A percentile compares a stretch with the other conserved stretches of the same genome.
Evolutionary conservation across 331 rosid species (phyloP).

Genomic region (Acacia concinna): DNA sequence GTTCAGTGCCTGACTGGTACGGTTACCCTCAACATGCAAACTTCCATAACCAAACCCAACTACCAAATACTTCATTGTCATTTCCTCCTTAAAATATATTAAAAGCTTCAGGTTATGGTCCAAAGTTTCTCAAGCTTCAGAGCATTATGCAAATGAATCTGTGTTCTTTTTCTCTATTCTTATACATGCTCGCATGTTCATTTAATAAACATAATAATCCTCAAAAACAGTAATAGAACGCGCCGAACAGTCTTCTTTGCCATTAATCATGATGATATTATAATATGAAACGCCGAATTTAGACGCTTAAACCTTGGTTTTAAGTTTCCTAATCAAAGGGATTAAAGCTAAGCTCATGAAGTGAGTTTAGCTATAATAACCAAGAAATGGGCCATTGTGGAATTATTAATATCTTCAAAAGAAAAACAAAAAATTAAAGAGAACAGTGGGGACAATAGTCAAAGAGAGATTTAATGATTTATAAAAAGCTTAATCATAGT

Average conservation of each 20-base stretch:
- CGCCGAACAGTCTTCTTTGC: slow-evolving; percentile 30
- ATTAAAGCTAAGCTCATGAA: slow-evolving; percentile 39
- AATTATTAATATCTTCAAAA: slow-evolving; percentile 18
- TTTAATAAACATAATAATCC: slow-evolving; percentile 25
- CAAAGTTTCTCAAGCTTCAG: slow-evolving; percentile 37
- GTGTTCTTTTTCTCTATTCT: slow-evolving; percentile 38
- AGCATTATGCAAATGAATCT: slow-evolving; percentile 30
- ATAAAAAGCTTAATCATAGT: slow-evolving; percentile 38
- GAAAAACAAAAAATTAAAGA: neutral
- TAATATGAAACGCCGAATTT: slow-evolving; percentile 21
- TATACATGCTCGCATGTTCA: slow-evolving; percentile 16
- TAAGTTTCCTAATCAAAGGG: slow-evolving; percentile 33
- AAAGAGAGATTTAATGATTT: slow-evolving; percentile 29
- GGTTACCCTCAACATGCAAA: slow-evolving; percentile 45
- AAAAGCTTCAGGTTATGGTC: slow-evolving; percentile 20
- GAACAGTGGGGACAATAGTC: slow-evolving; percentile 35
- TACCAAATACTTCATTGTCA: slow-evolving; percentile 13
- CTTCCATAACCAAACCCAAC: slow-evolving; percentile 34
- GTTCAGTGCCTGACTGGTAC: slow-evolving; percentile 5
- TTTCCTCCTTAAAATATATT: neutral
- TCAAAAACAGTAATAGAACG: slow-evolving; percentile 16
- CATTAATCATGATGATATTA: slow-evolving; percentile 31
- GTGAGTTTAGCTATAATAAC: slow-evolving; percentile 26
- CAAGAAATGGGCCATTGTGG: slow-evolving; percentile 29
- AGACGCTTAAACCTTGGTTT: slow-evolving; percentile 35